A percentile compares a stretch with the other conserved stretches of the same genome.
Evolutionary conservation across 176 grass and related monocot species (phyloP).

Genomic region (Oryza glaberrima): DNA sequence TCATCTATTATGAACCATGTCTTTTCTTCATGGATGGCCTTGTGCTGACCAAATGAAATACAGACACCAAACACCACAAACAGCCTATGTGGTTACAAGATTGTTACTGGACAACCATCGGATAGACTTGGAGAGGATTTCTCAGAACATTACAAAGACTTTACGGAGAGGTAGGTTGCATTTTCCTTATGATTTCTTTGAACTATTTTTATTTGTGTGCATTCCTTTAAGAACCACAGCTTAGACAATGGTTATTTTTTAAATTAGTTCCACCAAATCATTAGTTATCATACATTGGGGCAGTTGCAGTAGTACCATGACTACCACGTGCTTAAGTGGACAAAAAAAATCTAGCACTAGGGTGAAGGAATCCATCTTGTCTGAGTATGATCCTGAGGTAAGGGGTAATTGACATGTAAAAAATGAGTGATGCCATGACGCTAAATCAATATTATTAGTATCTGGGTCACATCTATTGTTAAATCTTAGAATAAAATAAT

Average conservation of each 20-base stretch:
- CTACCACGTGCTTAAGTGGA: not conserved
- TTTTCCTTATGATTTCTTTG: constrained; percentile 9
- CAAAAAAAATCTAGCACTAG: constrained; percentile 3
- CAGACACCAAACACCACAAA: constrained; percentile 98
- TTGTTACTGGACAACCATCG: constrained; percentile 97
- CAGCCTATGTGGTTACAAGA: constrained; percentile 98
- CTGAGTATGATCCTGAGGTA: not conserved
- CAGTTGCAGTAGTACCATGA: not conserved
- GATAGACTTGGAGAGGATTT: constrained; percentile 99
- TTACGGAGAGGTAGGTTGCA: constrained; percentile 74
- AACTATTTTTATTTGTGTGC: constrained; percentile 15
- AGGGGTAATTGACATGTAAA: not conserved
- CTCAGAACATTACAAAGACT: constrained; percentile 89
- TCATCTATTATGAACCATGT: constrained; percentile 39
- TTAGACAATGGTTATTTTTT: constrained; percentile 3
- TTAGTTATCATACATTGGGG: not conserved
- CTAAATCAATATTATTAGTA: not conserved
- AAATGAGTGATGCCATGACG: not conserved
- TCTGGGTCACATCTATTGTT: not conserved
- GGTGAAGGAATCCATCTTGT: constrained; percentile 4
- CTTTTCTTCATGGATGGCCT: constrained; percentile 10
- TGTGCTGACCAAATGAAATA: constrained; percentile 45
- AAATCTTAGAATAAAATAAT: not conserved
- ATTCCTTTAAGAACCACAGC: not conserved
- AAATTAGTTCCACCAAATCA: constrained; percentile 11